Conservation (phyloP, 352 stramenopile genomes). For the Phytophthora pluvialis region DNA sequence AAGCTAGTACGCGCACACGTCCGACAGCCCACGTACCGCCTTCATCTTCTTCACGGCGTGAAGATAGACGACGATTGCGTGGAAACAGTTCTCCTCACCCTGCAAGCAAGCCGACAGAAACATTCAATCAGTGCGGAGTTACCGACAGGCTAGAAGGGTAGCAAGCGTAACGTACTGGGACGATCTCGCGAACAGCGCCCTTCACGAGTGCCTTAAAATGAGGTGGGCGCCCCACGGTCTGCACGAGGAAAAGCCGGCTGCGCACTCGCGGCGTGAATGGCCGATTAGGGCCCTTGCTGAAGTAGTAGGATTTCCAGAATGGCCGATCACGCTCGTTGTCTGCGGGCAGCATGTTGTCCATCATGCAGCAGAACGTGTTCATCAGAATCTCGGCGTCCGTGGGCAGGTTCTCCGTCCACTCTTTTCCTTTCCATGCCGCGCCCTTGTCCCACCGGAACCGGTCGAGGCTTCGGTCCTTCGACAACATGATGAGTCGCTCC, state of each 20-base stretch:
- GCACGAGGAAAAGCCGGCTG: slow-evolving; percentile 78
- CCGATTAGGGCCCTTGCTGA: slow-evolving; percentile 70
- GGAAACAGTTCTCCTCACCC: slow-evolving; percentile 87
- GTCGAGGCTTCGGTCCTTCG: slow-evolving; percentile 85
- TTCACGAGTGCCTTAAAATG: slow-evolving; percentile 88
- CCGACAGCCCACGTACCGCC: slow-evolving; percentile 48
- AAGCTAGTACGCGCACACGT: background rate
- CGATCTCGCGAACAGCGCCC: slow-evolving; percentile 79
- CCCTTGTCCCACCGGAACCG: slow-evolving; percentile 87
- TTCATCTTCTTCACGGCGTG: slow-evolving; percentile 89
- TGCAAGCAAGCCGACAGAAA: slow-evolving; percentile 28
- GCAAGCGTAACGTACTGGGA: slow-evolving; percentile 57
- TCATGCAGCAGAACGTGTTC: slow-evolving; percentile 89
- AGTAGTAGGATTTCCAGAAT: slow-evolving; percentile 87
- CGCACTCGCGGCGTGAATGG: slow-evolving; percentile 78
- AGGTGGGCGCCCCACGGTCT: slow-evolving; percentile 73
- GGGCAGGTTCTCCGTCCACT: slow-evolving; percentile 80
- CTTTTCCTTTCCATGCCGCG: slow-evolving; percentile 84
- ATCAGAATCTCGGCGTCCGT: slow-evolving; percentile 87
- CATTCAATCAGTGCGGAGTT: slow-evolving; percentile 3
- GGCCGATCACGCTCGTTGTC: slow-evolving; percentile 80
- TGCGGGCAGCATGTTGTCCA: slow-evolving; percentile 86
- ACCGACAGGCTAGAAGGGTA: background rate
- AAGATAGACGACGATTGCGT: slow-evolving; percentile 85
- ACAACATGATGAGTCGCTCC: slow-evolving; percentile 86